phyloP scores from a whole-genome alignment of 257 asterid genomes.

The Phtheirospermum japonicum region DNA sequence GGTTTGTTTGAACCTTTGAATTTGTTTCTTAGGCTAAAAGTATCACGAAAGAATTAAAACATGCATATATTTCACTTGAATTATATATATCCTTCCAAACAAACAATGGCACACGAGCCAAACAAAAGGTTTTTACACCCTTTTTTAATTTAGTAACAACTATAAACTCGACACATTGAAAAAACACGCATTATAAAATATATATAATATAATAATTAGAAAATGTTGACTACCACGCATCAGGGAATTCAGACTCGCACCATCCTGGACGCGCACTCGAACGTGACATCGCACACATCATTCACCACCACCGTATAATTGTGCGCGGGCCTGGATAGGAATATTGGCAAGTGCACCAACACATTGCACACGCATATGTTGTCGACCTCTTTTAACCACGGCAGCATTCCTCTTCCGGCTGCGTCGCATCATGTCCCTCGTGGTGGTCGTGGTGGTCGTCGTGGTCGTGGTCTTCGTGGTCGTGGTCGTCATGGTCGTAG shows the following conservation, averaged over 20 bases:
- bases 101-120: background rate
- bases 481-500: constrained; percentile 12
- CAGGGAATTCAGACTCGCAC: background rate
- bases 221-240: background rate
- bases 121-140: background rate
- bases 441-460: constrained; percentile 19
- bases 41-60: too few relatives aligned
- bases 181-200: background rate
- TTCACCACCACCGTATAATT: constrained; percentile 46
- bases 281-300: constrained; percentile 45
- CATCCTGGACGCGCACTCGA: constrained; percentile 42
- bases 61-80: too few relatives aligned
- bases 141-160: too few relatives aligned
- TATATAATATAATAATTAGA: background rate
- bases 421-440: constrained; percentile 8
- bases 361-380: constrained; percentile 59
- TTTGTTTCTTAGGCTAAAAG: too few relatives aligned
- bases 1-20: too few relatives aligned
- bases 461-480: background rate
- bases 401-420: constrained; percentile 58
- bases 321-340: constrained; percentile 68
- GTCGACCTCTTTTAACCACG: constrained; percentile 62
- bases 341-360: constrained; percentile 58
- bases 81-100: too few relatives aligned
- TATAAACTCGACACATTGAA: background rate